Evolutionary conservation across 352 stramenopile species (phyloP).

Genomic region (Pythium monospermum): DNA sequence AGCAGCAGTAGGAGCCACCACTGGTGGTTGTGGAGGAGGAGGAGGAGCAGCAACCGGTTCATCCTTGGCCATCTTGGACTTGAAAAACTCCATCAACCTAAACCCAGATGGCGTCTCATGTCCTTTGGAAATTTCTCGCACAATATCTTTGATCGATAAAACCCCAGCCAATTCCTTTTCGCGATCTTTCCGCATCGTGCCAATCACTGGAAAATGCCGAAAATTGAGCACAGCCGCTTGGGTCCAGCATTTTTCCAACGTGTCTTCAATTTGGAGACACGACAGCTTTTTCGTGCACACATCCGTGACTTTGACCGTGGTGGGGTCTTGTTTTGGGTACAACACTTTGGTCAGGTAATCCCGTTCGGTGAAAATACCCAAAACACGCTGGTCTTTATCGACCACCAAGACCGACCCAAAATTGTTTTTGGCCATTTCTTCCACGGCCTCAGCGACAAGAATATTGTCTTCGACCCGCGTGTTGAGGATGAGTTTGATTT

Average conservation of each 20-base stretch:
- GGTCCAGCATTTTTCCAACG: slow-evolving; percentile 76
- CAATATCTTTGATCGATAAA: slow-evolving; percentile 83
- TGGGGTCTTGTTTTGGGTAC: slow-evolving; percentile 61
- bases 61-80: slow-evolving; percentile 69
- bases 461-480: slow-evolving; percentile 76
- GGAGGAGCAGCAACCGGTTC: slow-evolving; percentile 19
- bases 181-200: slow-evolving; percentile 62
- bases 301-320: slow-evolving; percentile 47
- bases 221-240: slow-evolving; percentile 61
- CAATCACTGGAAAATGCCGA: slow-evolving; percentile 80
- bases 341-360: slow-evolving; percentile 82
- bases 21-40: slow-evolving; percentile 5
- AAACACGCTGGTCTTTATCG: slow-evolving; percentile 77
- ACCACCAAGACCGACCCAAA: slow-evolving; percentile 81
- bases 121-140: slow-evolving; percentile 80
- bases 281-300: slow-evolving; percentile 49
- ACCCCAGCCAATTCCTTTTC: slow-evolving; percentile 81
- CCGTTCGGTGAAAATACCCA: slow-evolving; percentile 82
- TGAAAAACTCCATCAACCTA: slow-evolving; percentile 83
- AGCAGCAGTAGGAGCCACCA: slow-evolving; percentile 1
- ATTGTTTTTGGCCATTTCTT: slow-evolving; percentile 71
- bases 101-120: slow-evolving; percentile 67
- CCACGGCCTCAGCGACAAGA: slow-evolving; percentile 64
- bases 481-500: slow-evolving; percentile 78
- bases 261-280: slow-evolving; percentile 70